phyloP scores from a whole-genome alignment of 2,329 filamentous ascomycete species.

The Sphaerostilbella broomeana region DNA sequence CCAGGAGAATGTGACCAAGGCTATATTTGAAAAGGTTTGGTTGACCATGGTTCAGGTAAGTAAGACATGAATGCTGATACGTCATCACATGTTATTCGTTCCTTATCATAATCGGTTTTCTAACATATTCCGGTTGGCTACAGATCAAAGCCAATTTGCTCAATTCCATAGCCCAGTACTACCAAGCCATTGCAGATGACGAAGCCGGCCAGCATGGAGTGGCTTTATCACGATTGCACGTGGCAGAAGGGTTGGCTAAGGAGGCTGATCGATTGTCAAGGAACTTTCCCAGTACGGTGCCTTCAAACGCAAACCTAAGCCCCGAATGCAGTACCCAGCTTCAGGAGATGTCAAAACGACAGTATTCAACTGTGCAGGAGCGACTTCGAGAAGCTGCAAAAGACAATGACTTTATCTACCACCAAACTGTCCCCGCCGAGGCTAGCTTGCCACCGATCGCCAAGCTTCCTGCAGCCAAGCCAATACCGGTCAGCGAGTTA shows the following conservation, averaged over 20 bases:
- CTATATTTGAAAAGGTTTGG: slow-evolving; percentile 94
- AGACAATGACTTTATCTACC: slow-evolving; percentile 98
- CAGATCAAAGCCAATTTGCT: slow-evolving; percentile 75
- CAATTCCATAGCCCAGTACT: slow-evolving; percentile 84
- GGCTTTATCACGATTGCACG: slow-evolving; percentile 74
- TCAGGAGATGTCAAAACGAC: slow-evolving; percentile 76
- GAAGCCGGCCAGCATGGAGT: slow-evolving; percentile 82
- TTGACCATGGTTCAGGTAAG: slow-evolving; percentile 68
- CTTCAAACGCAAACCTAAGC: slow-evolving; percentile 74
- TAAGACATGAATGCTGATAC: neutral
- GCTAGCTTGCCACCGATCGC: slow-evolving; percentile 73
- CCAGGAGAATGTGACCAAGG: slow-evolving; percentile 86
- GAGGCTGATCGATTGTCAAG: slow-evolving; percentile 72
- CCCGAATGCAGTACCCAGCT: slow-evolving; percentile 70
- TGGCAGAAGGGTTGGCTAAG: slow-evolving; percentile 70
- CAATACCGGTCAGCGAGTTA: slow-evolving; percentile 91
- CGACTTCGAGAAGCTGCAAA: slow-evolving; percentile 71
- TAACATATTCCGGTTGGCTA: neutral
- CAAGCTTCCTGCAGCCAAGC: slow-evolving; percentile 91
- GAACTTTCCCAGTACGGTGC: slow-evolving; percentile 72
- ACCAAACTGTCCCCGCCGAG: slow-evolving; percentile 83
- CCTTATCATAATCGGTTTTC: neutral
- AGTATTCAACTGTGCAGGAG: slow-evolving; percentile 72
- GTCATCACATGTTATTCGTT: neutral
- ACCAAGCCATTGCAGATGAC: slow-evolving; percentile 84